phyloP scores from a whole-genome alignment of 2,329 filamentous ascomycete species.

The Tothia fuscella region DNA sequence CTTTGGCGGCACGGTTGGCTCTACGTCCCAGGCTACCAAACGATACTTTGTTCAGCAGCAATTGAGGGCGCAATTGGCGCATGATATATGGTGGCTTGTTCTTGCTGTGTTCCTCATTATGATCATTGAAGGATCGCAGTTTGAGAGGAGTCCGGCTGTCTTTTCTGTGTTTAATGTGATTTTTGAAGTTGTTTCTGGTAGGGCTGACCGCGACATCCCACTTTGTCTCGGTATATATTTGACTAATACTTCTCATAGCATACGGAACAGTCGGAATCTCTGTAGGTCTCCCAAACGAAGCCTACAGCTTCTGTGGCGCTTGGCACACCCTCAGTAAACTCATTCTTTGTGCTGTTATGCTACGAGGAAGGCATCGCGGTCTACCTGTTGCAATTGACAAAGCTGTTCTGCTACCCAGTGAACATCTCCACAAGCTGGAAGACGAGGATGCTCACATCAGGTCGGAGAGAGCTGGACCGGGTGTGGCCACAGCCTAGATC shows the following conservation, averaged over 20 bases:
- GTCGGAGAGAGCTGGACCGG: too few relatives aligned
- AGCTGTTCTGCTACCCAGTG: slow-evolving; percentile 28
- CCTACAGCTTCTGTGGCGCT: slow-evolving; percentile 35
- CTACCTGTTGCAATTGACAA: slow-evolving; percentile 44
- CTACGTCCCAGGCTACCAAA: slow-evolving; percentile 18
- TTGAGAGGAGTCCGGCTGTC: slow-evolving; percentile 23
- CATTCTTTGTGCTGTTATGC: slow-evolving; percentile 43
- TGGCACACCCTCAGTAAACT: slow-evolving; percentile 41
- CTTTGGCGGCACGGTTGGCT: neutral
- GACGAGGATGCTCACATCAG: too few relatives aligned
- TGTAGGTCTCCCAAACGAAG: slow-evolving; percentile 31
- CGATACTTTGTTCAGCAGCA: slow-evolving; percentile 30
- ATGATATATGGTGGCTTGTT: slow-evolving; percentile 35
- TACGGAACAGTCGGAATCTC: slow-evolving; percentile 33
- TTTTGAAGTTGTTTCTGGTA: slow-evolving; percentile 32
- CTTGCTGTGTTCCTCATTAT: slow-evolving; percentile 34
- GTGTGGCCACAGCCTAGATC: too few relatives aligned
- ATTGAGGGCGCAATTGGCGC: slow-evolving; percentile 33
- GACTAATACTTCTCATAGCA: slow-evolving; percentile 4
- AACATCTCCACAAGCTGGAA: too few relatives aligned
- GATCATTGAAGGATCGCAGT: slow-evolving; percentile 29
- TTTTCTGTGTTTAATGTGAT: slow-evolving; percentile 34
- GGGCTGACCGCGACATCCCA: slow-evolving; percentile 18
- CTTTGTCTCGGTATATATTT: neutral
- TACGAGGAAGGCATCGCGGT: slow-evolving; percentile 43